Evolutionary conservation across 352 stramenopile genomes (phyloP).

Genomic region (Phytophthora kernoviae): DNA sequence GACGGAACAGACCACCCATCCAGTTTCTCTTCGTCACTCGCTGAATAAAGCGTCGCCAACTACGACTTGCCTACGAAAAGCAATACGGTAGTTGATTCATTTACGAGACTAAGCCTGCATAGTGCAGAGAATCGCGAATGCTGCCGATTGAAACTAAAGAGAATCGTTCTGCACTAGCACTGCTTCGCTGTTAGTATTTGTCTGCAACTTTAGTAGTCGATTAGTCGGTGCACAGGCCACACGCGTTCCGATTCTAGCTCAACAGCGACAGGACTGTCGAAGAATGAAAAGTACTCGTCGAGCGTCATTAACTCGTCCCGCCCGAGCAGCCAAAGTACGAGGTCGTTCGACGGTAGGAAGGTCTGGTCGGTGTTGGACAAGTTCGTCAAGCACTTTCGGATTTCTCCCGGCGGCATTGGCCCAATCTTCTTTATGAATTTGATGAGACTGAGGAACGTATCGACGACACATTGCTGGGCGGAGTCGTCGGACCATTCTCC

Average conservation of each 20-base stretch:
- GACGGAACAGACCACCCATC: slow-evolving; percentile 49
- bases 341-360: slow-evolving; percentile 59
- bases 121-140: too few relatives aligned
- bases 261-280: slow-evolving; percentile 43
- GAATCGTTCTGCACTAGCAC: background rate
- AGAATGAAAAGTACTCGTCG: slow-evolving; percentile 58
- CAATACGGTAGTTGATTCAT: too few relatives aligned
- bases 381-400: slow-evolving; percentile 62
- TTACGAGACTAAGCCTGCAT: too few relatives aligned
- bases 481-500: slow-evolving; percentile 52
- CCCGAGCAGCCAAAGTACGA: slow-evolving; percentile 56
- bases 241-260: slow-evolving; percentile 77
- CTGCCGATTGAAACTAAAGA: too few relatives aligned
- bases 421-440: slow-evolving; percentile 71
- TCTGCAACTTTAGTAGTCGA: slow-evolving; percentile 49
- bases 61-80: too few relatives aligned
- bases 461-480: slow-evolving; percentile 43
- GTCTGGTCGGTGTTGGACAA: slow-evolving; percentile 69
- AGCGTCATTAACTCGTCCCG: slow-evolving; percentile 71
- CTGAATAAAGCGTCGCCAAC: slow-evolving; percentile 27
- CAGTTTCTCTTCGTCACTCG: slow-evolving; percentile 45
- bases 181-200: background rate
- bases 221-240: slow-evolving; percentile 74
- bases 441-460: slow-evolving; percentile 60
- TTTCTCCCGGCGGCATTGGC: slow-evolving; percentile 50